phyloP scores from a whole-genome alignment of 1,284 basidiomycete species.

The Ceraceosorus guamensis region DNA sequence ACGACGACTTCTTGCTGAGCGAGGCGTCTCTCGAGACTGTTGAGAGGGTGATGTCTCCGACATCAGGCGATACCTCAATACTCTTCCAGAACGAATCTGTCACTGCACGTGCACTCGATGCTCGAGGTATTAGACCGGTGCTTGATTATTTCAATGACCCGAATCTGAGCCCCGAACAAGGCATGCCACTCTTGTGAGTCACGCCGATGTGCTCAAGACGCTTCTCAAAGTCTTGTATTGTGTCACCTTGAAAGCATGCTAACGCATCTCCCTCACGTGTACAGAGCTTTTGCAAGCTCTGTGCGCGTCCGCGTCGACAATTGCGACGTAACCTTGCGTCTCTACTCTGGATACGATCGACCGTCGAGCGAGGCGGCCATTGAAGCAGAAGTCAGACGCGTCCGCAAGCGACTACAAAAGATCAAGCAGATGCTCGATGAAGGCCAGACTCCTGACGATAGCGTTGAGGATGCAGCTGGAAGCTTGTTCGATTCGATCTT shows the following conservation, averaged over 20 bases:
- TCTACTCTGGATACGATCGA: constrained; percentile 73
- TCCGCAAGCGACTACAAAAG: constrained; percentile 76
- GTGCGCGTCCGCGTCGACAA: constrained; percentile 20
- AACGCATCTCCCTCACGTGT: no score
- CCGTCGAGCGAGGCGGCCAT: constrained; percentile 71
- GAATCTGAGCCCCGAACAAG: constrained; percentile 15
- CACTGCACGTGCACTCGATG: constrained; percentile 69
- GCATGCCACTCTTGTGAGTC: constrained; percentile 3
- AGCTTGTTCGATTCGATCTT: constrained; percentile 88
- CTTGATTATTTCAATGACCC: constrained; percentile 28
- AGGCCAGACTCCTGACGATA: constrained; percentile 78
- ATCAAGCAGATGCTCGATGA: constrained; percentile 88
- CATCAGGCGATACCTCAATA: constrained; percentile 50
- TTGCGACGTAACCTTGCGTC: constrained; percentile 24
- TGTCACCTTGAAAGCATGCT: no score
- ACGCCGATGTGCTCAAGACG: no score
- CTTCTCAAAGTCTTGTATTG: not conserved
- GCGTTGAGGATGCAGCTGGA: constrained; percentile 67
- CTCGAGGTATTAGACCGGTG: constrained; percentile 53
- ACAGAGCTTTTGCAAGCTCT: constrained; percentile 12
- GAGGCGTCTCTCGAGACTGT: constrained; percentile 28
- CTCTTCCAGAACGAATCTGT: constrained; percentile 69
- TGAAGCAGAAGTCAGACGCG: constrained; percentile 77
- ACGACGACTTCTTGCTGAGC: constrained; percentile 50
- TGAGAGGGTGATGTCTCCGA: constrained; percentile 12